Evolutionary conservation across 306 rosid species (phyloP).

Genomic region (Fagus sylvatica): DNA sequence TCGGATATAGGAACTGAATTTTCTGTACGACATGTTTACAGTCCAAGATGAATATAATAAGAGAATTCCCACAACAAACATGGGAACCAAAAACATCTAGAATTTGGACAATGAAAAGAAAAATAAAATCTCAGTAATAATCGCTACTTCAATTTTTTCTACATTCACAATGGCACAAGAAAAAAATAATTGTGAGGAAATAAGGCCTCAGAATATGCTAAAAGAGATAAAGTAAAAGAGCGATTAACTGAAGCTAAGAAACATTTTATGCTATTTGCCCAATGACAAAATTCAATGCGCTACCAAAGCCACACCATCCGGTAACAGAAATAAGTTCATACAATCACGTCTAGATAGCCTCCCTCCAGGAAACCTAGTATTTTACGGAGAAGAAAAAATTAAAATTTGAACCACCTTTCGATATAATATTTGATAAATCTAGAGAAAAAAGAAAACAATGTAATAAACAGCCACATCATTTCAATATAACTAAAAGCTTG

Average conservation of each 20-base stretch:
- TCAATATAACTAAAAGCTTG: neutral
- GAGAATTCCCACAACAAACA: conserved; percentile 21
- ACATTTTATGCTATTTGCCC: conserved; percentile 46
- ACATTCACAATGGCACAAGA: conserved; percentile 59
- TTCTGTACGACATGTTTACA: conserved; percentile 48
- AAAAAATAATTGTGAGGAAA: conserved; percentile 33
- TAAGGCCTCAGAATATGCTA: conserved; percentile 58
- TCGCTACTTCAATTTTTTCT: conserved; percentile 50
- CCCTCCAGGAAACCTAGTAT: conserved; percentile 51
- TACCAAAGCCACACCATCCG: conserved; percentile 52
- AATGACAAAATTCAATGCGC: conserved; percentile 44
- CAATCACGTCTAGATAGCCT: conserved; percentile 41
- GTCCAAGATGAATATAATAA: conserved; percentile 27
- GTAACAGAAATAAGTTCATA: conserved; percentile 57
- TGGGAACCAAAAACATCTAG: conserved; percentile 29
- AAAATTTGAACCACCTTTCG: neutral
- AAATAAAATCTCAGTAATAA: conserved; percentile 21
- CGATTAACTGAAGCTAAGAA: conserved; percentile 42
- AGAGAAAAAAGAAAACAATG: neutral
- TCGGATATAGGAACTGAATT: conserved; percentile 25
- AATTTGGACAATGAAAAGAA: conserved; percentile 31
- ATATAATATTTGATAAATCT: neutral
- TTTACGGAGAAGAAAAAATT: conserved; percentile 6
- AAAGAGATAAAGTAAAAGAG: conserved; percentile 11
- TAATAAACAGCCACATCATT: neutral